Evolutionary conservation across 2,329 filamentous ascomycete species (phyloP), one percentile per base, ranked within the genome.

Genomic region (Anthostomella pinea): DNA sequence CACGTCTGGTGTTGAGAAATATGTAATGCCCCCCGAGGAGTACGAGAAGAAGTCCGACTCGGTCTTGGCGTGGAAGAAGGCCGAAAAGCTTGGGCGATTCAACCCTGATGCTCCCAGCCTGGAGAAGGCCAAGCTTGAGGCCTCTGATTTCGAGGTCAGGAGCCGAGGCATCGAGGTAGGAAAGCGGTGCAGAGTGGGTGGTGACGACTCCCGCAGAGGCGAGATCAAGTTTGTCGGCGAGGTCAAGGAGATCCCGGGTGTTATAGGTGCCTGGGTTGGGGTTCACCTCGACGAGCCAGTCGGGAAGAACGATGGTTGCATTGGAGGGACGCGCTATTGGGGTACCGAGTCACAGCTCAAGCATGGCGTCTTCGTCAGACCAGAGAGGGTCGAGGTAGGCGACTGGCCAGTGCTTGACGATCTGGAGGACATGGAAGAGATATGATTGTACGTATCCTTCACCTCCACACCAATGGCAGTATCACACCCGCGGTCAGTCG

Each of bases 71-170:
- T 97, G 89, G 89, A 98, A 98, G 68, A 91, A 87, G 67, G 71
- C 81, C n/a, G 83, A 95, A 63, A 90, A 94, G 61, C 78, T 97
- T n/a, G 93, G 93, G 33, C 87, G 93, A 22, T 98, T 98, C 65
- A 88, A 97, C 59, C 93, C 93, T 9, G 74, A 83, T 52, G 87
- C 89, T 6, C 81, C 85, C 13, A 79, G 73, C 42, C 77, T 85
- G 15, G 83, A 89, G 59, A 73, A 87, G 58, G 77, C 86, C 46
- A 86, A 86, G 60, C 69, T 85, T 39, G 73, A 77, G 11, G 81
- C 82, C 24, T 74, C 83, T 26, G 73, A 81, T 48, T 76, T 77
- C 38, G 87, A 94, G 56, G 72, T 95, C 47, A 68, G 75, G 46
- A 73, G 76, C 37, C 79, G 83, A 60, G 81, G 83, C 65, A 83